phyloP scores from a whole-genome alignment of 768 basidiomycete species.

The Trametes maxima region DNA sequence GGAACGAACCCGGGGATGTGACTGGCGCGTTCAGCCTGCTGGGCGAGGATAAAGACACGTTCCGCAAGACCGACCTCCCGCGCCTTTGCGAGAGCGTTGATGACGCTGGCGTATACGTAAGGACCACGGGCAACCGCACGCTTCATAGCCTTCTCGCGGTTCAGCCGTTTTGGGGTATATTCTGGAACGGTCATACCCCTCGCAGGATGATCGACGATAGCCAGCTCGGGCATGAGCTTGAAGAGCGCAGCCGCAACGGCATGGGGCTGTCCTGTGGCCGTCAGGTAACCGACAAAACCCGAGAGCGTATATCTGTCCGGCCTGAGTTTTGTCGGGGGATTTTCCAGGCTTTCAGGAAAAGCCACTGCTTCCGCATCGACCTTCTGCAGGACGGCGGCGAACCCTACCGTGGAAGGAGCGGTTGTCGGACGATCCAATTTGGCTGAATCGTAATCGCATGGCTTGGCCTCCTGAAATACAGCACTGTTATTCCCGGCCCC shows the following conservation, averaged over 20 bases:
- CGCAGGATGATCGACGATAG: constrained; percentile 41
- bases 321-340: constrained; percentile 23
- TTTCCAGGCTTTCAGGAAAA: constrained; percentile 17
- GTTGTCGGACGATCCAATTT: not conserved
- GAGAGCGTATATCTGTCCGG: constrained; percentile 50
- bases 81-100: constrained; percentile 62
- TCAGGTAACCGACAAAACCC: constrained; percentile 54
- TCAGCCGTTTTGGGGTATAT: constrained; percentile 24
- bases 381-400: constrained; percentile 8
- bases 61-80: constrained; percentile 58
- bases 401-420: not conserved
- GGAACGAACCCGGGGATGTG: constrained; percentile 38
- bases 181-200: not conserved
- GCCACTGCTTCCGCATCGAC: constrained; percentile 15
- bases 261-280: constrained; percentile 48
- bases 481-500: too few relatives aligned
- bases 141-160: constrained; percentile 28
- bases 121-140: constrained; percentile 60
- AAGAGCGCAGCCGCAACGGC: constrained; percentile 52
- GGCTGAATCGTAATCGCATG: too few relatives aligned
- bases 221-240: constrained; percentile 56
- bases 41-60: constrained; percentile 64
- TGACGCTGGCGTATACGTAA: constrained; percentile 54
- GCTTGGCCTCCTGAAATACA: too few relatives aligned
- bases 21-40: constrained; percentile 59